Conservation (phyloP, 2,329 filamentous ascomycete genomes). For the Botrytis porri region DNA sequence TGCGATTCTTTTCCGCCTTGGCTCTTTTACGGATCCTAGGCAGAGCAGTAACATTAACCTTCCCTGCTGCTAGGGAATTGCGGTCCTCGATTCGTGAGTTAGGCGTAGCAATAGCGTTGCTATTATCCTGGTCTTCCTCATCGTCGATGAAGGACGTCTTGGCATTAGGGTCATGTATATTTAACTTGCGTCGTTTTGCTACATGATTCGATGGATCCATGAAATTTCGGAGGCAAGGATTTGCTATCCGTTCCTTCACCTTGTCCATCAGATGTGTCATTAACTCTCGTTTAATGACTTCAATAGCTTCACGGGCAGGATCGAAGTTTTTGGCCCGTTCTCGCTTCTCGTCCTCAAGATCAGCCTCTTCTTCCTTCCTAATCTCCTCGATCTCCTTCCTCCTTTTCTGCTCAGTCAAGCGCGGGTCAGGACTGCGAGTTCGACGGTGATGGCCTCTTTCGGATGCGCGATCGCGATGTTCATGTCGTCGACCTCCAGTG, state of each 20-base stretch:
- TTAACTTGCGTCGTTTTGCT: constrained; percentile 75
- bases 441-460: constrained; percentile 37
- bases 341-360: constrained; percentile 86
- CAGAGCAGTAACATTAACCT: constrained; percentile 60
- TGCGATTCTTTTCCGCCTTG: constrained; percentile 49
- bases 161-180: constrained; percentile 67
- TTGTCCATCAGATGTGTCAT: constrained; percentile 84
- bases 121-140: constrained; percentile 57
- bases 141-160: constrained; percentile 55
- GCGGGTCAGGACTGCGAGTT: constrained; percentile 45
- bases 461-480: constrained; percentile 22
- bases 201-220: constrained; percentile 79
- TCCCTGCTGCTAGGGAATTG: constrained; percentile 45
- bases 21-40: constrained; percentile 68
- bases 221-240: constrained; percentile 74
- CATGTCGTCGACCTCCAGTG: constrained; percentile 27
- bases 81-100: constrained; percentile 58
- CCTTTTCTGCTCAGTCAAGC: constrained; percentile 48
- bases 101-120: constrained; percentile 62
- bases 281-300: constrained; percentile 75
- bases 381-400: constrained; percentile 65
- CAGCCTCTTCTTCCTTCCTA: constrained; percentile 72
- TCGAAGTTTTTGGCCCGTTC: constrained; percentile 85
- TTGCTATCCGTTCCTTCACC: constrained; percentile 82
- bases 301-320: constrained; percentile 79